Conservation (phyloP, 139 green algal genomes). For the Micractinium sp. region DNA sequence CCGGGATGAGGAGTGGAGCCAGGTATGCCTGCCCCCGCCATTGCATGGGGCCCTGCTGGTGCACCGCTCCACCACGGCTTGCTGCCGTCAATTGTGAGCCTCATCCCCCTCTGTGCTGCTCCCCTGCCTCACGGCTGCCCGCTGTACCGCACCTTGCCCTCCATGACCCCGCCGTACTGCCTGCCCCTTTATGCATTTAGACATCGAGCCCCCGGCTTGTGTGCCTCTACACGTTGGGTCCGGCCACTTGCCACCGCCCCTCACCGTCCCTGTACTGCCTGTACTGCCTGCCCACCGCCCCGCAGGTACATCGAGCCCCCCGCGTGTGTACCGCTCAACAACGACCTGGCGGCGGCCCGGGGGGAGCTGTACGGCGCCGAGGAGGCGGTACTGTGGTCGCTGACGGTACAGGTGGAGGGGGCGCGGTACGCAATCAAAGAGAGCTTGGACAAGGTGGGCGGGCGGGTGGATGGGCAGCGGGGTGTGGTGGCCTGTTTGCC, state of each 20-base stretch:
- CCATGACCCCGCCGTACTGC: too few species aligned
- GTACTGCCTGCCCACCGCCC: not conserved
- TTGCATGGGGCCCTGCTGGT: too few species aligned
- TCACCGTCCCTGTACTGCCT: not conserved
- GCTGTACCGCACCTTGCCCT: too few species aligned
- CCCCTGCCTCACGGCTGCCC: too few species aligned
- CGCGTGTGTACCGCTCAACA: constrained; percentile 80
- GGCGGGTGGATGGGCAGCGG: not conserved
- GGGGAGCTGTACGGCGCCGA: constrained; percentile 73
- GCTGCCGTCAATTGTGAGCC: too few species aligned
- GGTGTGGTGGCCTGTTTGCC: not conserved
- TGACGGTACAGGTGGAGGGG: constrained; percentile 63
- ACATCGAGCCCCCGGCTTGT: constrained; percentile 73
- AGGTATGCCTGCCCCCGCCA: too few species aligned
- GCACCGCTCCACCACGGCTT: too few species aligned
- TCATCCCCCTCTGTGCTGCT: too few species aligned
- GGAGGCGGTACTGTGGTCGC: constrained; percentile 78
- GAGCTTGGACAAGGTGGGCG: constrained; percentile 38
- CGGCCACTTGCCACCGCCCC: constrained; percentile 58
- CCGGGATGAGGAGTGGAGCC: too few species aligned
- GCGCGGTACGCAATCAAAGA: constrained; percentile 33
- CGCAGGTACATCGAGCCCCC: constrained; percentile 73
- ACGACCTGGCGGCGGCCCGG: constrained; percentile 72
- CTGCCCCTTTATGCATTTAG: too few species aligned
- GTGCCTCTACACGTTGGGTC: constrained; percentile 83